phyloP scores from a whole-genome alignment of 164 flowering plant genomes.

The Stephania japonica region DNA sequence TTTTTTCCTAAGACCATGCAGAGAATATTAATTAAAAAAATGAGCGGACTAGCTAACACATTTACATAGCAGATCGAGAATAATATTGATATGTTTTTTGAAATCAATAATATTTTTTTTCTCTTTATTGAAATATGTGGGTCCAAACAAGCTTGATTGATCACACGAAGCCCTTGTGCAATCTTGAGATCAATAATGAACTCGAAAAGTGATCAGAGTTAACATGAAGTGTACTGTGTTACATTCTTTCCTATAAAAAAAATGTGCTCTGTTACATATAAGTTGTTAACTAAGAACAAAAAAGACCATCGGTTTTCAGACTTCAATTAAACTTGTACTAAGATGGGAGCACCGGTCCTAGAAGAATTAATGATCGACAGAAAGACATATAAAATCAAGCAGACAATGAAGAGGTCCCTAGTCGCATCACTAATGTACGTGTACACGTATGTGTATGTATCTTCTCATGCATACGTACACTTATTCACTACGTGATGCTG shows the following conservation, averaged over 20 bases:
- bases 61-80: too few species aligned
- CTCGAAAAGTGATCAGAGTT: too few species aligned
- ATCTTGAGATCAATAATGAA: too few species aligned
- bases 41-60: too few species aligned
- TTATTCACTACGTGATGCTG: not conserved
- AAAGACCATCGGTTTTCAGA: not conserved
- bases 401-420: not conserved
- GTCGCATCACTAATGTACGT: not conserved
- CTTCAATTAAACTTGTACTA: not conserved
- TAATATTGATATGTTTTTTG: too few species aligned
- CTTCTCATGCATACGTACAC: not conserved
- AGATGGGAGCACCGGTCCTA: not conserved
- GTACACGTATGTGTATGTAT: not conserved
- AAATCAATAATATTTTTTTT: too few species aligned
- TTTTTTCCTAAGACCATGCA: too few species aligned
- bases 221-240: not conserved
- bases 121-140: too few species aligned
- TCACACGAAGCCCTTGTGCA: too few species aligned
- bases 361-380: not conserved
- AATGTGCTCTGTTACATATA: not conserved
- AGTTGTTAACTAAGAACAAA: not conserved
- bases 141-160: too few species aligned
- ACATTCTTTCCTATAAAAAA: not conserved
- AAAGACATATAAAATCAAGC: not conserved
- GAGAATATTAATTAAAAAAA: too few species aligned